phyloP scores from a whole-genome alignment of 768 basidiomycete species.

The Trametes elegans region DNA sequence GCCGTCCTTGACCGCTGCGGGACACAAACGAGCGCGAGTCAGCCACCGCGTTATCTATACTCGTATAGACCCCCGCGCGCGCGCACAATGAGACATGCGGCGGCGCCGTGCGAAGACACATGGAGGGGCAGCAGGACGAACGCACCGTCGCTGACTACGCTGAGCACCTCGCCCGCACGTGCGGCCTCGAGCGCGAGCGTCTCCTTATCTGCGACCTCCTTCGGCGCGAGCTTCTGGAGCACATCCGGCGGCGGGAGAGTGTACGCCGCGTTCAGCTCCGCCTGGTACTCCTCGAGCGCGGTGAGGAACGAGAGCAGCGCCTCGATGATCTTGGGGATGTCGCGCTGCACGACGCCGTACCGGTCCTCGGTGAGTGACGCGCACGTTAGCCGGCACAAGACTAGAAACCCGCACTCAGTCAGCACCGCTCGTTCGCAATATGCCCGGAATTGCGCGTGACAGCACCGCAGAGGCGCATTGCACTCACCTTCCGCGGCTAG shows the following conservation, averaged over 20 bases:
- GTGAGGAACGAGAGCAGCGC: slow-evolving; percentile 65
- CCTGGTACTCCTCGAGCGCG: slow-evolving; percentile 64
- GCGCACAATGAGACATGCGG: not conserved
- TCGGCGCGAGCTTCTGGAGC: slow-evolving; percentile 27
- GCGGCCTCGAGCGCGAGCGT: slow-evolving; percentile 48
- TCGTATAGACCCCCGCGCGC: no score
- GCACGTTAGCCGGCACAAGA: slow-evolving; percentile 63
- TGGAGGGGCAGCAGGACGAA: slow-evolving; percentile 9
- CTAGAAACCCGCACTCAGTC: slow-evolving; percentile 34
- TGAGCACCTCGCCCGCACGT: slow-evolving; percentile 52
- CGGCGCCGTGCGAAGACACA: not conserved
- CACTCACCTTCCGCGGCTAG: slow-evolving; percentile 59
- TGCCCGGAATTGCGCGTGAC: not conserved
- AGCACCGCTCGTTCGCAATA: not conserved
- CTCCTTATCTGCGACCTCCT: slow-evolving; percentile 39
- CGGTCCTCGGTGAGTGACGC: slow-evolving; percentile 78
- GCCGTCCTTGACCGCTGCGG: slow-evolving; percentile 62
- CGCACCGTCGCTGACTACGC: slow-evolving; percentile 58
- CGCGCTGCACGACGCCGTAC: slow-evolving; percentile 81
- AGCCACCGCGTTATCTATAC: no score
- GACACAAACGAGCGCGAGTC: not conserved
- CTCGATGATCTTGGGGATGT: slow-evolving; percentile 80
- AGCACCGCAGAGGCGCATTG: no score
- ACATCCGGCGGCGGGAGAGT: slow-evolving; percentile 38
- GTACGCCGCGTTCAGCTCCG: slow-evolving; percentile 45